Base-by-base conservation (phyloP, 192 early-diverging fungal genomes). In the Podila epigama region DNA sequence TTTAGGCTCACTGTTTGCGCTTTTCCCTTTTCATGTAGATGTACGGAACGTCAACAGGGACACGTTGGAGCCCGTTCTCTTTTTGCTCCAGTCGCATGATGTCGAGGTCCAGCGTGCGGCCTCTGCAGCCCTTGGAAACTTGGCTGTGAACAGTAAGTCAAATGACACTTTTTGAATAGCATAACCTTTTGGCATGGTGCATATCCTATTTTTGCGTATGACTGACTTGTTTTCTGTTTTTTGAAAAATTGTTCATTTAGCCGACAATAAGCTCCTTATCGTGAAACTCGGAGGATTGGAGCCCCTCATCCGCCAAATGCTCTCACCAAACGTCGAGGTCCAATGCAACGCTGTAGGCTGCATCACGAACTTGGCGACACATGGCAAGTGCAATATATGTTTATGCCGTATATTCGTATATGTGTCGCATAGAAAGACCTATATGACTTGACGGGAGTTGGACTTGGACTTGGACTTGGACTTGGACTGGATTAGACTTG, bases 261-360 rank as follows among this genome's bases (percentile, higher is more conserved):
- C 91, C 44, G 89, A 92, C 42, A 95, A 96, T 79, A 94, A 96
- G 82, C 70, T 92, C 39, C 73, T 91, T 39, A 95, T 96, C 61
- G 93, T 96, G 34, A 88, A 92, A 64, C 86, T 92, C 61, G 93
- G 93, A 51, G 93, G 90, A 2, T 79, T 96, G 20, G 93, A 93
- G 58, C 92, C 91, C 57, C 88, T 96, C 28, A 91, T 96, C 67
- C 88, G 89, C 44, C 90, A 94, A 75, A 95, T 96, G 93, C 84
- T 90, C 54, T 91, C 91, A 29, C 87, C 88, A 13, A 94, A 94
- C 63, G 88, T 93, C 29, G 94, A 96, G 67, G 93, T 95, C n/a
- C 93, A 95, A 81, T 93, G 92, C 69, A 96, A 96, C 80, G 93
- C 94, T 13, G 95, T 96, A 18, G 95, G 95, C 15, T 96, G 95